These are phyloP conservation scores for Thalassiosira oceanica DNA, from an alignment of 352 stramenopile species.

Conservation along the genomic window DNA sequence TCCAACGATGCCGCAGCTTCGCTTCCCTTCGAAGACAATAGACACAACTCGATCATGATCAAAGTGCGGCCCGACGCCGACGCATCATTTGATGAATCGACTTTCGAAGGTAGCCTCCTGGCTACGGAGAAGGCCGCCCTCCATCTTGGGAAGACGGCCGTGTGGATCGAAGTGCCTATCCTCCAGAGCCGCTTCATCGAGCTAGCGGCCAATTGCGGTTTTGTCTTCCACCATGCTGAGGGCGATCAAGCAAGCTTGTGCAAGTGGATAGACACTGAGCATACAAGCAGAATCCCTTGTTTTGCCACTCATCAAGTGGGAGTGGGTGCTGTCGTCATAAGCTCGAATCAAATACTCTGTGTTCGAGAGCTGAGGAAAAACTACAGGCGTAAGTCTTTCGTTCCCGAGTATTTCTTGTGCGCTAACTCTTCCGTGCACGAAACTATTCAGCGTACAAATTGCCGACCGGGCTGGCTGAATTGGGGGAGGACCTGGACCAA, in stretches of 20 bases:
- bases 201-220: conserved; percentile 42
- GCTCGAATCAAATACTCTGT: conserved; percentile 67
- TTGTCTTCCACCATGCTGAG: conserved; percentile 69
- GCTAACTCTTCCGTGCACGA: too few relatives aligned
- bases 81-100: conserved; percentile 24
- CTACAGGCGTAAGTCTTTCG: too few relatives aligned
- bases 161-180: conserved; percentile 75
- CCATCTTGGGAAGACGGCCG: conserved; percentile 55
- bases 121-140: conserved; percentile 42
- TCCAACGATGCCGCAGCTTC: too few relatives aligned
- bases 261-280: conserved; percentile 54
- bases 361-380: conserved; percentile 71
- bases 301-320: conserved; percentile 78
- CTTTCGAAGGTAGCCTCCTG: conserved; percentile 50
- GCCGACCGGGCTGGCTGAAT: conserved; percentile 67
- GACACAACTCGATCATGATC: conserved; percentile 65
- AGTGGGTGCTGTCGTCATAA: conserved; percentile 72
- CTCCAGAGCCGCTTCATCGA: conserved; percentile 50
- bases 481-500: conserved; percentile 72
- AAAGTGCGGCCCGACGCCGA: conserved; percentile 25
- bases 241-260: conserved; percentile 51
- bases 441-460: conserved; percentile 78
- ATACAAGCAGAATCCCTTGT: conserved; percentile 55
- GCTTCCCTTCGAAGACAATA: conserved; percentile 59
- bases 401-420: too few relatives aligned